phyloP scores from a whole-genome alignment of 768 basidiomycete species.

The Austroboletus eburneus region DNA sequence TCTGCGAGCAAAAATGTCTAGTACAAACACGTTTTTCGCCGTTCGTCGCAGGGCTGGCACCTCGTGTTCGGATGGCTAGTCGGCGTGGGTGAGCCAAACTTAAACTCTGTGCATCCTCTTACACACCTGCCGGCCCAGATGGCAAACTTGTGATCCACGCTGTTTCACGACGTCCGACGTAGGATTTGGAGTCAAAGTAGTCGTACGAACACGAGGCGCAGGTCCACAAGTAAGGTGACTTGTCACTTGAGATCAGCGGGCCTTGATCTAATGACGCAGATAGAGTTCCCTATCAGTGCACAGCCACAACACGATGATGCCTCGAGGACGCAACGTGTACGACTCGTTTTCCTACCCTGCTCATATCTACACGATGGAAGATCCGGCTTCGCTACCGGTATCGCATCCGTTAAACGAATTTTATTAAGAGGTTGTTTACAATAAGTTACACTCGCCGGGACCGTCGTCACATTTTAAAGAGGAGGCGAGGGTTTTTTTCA shows the following conservation, averaged over 20 bases:
- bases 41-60: constrained; percentile 2
- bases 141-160: constrained; percentile 6
- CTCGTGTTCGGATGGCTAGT: constrained; percentile 14
- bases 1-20: constrained; percentile 2
- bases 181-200: not conserved
- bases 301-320: constrained; percentile 18
- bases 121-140: constrained; percentile 1
- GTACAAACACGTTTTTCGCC: constrained; percentile 3
- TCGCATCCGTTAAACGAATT: too few relatives aligned
- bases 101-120: constrained; percentile 3
- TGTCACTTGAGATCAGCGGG: not conserved
- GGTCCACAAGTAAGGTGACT: not conserved
- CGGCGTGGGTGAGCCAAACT: constrained; percentile 2
- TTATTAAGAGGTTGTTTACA: too few relatives aligned
- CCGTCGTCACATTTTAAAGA: too few relatives aligned
- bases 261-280: not conserved
- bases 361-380: too few relatives aligned
- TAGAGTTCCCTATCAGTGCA: not conserved
- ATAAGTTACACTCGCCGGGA: too few relatives aligned
- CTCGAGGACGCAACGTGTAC: constrained; percentile 23
- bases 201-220: constrained; percentile 6
- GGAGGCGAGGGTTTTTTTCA: too few relatives aligned
- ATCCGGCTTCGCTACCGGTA: too few relatives aligned
- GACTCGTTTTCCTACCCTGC: too few relatives aligned
- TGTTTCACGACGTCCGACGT: not conserved